phyloP scores from a whole-genome alignment of 2,329 filamentous ascomycete genomes.

The Fusarium musae region DNA sequence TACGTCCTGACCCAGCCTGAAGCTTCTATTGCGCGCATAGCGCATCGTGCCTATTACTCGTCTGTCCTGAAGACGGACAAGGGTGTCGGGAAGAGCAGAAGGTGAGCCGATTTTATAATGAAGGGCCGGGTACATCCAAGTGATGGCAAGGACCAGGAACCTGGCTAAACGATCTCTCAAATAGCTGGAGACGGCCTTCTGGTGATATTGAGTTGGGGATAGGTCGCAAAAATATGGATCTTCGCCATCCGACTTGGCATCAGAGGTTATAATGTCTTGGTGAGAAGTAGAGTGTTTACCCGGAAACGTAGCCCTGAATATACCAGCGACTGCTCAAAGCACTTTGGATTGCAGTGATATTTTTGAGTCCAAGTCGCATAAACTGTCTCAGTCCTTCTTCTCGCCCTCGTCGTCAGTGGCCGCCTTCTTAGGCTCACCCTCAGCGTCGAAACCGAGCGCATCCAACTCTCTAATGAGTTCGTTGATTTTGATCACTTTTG shows the following conservation, averaged over 20 bases:
- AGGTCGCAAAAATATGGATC: not conserved
- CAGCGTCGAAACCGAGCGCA: conserved; percentile 82
- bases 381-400: conserved; percentile 39
- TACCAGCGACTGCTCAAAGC: not conserved
- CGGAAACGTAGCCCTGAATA: not conserved
- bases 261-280: not conserved
- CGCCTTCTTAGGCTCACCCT: conserved; percentile 69
- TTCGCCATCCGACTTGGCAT: not conserved
- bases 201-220: not conserved
- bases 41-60: not conserved
- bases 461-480: conserved; percentile 92
- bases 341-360: not conserved
- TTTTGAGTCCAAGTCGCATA: not conserved
- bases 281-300: not conserved
- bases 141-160: not conserved
- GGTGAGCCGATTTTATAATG: not conserved
- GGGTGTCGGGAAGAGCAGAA: not conserved
- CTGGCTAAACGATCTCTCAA: not conserved
- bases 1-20: not conserved
- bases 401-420: conserved; percentile 18
- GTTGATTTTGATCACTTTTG: conserved; percentile 97
- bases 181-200: not conserved
- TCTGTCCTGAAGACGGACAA: not conserved
- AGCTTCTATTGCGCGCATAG: not conserved
- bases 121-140: not conserved